Evolutionary conservation across 129 eudicot genomes (phyloP).

Genomic region (Helichrysum umbraculigerum): DNA sequence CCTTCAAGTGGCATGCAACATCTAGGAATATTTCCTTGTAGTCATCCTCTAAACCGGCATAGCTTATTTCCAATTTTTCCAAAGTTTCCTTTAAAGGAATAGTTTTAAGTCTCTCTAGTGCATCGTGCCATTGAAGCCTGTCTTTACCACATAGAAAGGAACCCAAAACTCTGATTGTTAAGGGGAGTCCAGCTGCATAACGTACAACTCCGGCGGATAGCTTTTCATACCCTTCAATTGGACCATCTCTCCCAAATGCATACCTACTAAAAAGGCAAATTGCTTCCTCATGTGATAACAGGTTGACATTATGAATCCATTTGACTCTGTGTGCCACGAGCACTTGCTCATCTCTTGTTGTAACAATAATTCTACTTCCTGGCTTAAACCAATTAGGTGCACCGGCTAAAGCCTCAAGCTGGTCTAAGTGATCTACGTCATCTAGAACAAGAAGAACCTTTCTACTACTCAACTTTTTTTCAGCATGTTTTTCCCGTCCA

Average conservation of each 20-base stretch:
- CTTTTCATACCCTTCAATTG: constrained; percentile 4
- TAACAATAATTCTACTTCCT: constrained; percentile 19
- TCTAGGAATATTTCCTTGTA: constrained; percentile 13
- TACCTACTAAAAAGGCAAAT: constrained; percentile 16
- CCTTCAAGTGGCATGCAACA: background rate
- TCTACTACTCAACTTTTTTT: background rate
- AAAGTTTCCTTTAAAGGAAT: background rate
- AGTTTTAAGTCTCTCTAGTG: background rate
- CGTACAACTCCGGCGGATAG: background rate
- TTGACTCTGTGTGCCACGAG: background rate
- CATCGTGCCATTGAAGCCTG: background rate
- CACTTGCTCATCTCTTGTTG: constrained; percentile 23
- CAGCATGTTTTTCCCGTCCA: constrained; percentile 10
- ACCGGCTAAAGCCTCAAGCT: constrained; percentile 21
- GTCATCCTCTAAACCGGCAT: background rate
- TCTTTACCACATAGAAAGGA: constrained; percentile 9
- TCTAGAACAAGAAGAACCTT: background rate
- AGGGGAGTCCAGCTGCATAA: background rate
- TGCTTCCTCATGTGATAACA: constrained; percentile 6
- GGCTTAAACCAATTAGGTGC: constrained; percentile 2
- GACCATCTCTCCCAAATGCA: constrained; percentile 14
- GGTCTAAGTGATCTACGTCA: constrained; percentile 10
- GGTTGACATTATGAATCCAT: background rate
- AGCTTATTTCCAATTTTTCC: constrained; percentile 5
- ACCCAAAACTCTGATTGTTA: constrained; percentile 4